Base-by-base conservation (phyloP, 2,329 filamentous ascomycete genomes). In the Fusarium mangiferae region DNA sequence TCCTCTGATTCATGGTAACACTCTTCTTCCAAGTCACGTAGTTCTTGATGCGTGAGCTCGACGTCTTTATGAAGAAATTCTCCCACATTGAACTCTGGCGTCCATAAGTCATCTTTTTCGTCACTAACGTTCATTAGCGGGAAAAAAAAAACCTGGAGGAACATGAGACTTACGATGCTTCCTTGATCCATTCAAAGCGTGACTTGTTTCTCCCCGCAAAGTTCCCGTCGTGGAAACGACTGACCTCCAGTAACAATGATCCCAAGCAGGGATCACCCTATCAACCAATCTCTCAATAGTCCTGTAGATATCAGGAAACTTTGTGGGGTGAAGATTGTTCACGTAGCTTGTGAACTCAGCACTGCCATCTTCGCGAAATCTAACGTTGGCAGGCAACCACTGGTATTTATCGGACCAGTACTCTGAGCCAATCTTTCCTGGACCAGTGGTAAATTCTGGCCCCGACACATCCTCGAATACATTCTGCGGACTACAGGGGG, bases 341-440 rank as follows among this genome's bases (percentile, higher is more conserved):
- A 60, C 55, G 20, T 68, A 60, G 18, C 66, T 68, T 0, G 38
- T 60, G n/a, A 45, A 44, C 15, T 39, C 30, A 33, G 33, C 28
- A 39, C 52, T 62, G 3, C 59, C 59, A 28, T 63, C 38, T 0
- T 57, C 38, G 1, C 28, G 22, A 18, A 63, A 51, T 2, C 38
- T 38, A 15, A 67, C 28, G 6, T 67, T 67, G 18, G 44, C 17
- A 8, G 59, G 51, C 10, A 51, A 38, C 59, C 59, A 63, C 28
- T 63, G 59, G 24, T 63, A 63, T 3, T 42, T 45, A 18, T 30
- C 20, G 18, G 59, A 57, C 64, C 44, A 67, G 26, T 57, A 63
- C 5, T 28, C 36, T 11, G 38, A 24, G 4, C 15, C 20, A 30
- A 59, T 7, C 13, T 15, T 13, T 9, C 60, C 42, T 15, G 60